Evolutionary conservation across 257 asterid genomes (phyloP).

Genomic region (Phtheirospermum japonicum): DNA sequence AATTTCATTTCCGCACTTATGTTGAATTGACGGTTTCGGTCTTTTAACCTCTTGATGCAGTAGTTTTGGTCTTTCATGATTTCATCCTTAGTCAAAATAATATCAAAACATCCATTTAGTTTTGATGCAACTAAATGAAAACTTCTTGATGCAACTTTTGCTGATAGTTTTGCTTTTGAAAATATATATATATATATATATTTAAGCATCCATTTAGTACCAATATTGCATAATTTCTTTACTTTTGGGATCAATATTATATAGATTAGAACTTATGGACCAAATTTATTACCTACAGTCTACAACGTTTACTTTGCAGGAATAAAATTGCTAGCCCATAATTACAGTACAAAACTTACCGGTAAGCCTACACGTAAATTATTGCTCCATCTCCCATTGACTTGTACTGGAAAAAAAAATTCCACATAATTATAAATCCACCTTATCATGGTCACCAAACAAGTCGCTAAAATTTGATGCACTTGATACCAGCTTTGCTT

Average conservation of each 20-base stretch:
- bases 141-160: neutral
- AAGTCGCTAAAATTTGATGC: neutral
- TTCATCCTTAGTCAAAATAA: too few relatives aligned
- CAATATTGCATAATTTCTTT: too few relatives aligned
- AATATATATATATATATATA: too few relatives aligned
- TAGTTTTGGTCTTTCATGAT: too few relatives aligned
- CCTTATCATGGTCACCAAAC: constrained; percentile 12
- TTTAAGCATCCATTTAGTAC: too few relatives aligned
- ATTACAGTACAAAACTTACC: neutral
- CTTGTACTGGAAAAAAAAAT: neutral
- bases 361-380: neutral
- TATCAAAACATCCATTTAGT: too few relatives aligned
- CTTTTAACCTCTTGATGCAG: too few relatives aligned
- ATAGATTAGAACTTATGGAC: neutral
- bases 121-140: too few relatives aligned
- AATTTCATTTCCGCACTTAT: too few relatives aligned
- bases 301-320: neutral
- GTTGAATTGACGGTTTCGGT: too few relatives aligned
- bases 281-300: neutral
- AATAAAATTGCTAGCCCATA: neutral
- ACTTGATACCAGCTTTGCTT: constrained; percentile 24
- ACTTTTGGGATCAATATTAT: too few relatives aligned
- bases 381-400: neutral
- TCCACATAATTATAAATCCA: neutral
- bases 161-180: too few relatives aligned